Evolutionary conservation across 140 eudicot genomes (phyloP), one percentile per base, ranked within the genome.

Genomic region (Oenanthe javanica): DNA sequence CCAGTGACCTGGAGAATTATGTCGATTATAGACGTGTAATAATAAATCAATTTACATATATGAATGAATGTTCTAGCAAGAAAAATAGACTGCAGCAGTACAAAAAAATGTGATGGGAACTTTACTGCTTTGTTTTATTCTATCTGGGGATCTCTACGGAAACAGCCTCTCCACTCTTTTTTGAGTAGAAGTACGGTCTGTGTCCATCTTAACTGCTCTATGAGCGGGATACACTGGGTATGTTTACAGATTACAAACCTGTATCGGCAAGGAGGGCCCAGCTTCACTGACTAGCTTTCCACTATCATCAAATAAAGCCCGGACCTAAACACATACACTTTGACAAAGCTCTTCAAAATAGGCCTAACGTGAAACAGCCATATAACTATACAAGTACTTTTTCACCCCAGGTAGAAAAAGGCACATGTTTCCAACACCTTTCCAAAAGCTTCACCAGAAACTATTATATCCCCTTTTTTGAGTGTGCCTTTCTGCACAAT

Each of bases 401-500:
- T 57, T 72, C 48, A 50, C 31, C 64, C 70, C 6, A n/a, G 64
- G 14, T 55, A 40, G 54, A 69, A 38, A 36, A 12, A 72, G 72
- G 78, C 27, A 83, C 31, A 55, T 27, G 55, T 14, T 71, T 38
- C 46, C 61, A 25, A 0, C 71, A 93, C 99, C 99, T 96, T 96
- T 84, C 99, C 99, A 87, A 88, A 91, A 47, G 98, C 93, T 89
- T 91, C 98, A 46, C 98, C 98, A 82, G 98, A 91, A 81, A 89
- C 94, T 75, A 96, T 86, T 49, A 91, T 82, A 81, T 96, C 94
- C 81, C 99, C 99, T 82, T 73, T 81, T 88, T 84, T 93, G 49
- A 96, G 91, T 38, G 99, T 93, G 78, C 99, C 98, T 38, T 93
- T 96, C 85, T 96, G 99, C 84, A 93, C 94, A 36, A 96, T 96